phyloP scores from a whole-genome alignment of 2,329 filamentous ascomycete species.

The Aspergillus sp. region DNA sequence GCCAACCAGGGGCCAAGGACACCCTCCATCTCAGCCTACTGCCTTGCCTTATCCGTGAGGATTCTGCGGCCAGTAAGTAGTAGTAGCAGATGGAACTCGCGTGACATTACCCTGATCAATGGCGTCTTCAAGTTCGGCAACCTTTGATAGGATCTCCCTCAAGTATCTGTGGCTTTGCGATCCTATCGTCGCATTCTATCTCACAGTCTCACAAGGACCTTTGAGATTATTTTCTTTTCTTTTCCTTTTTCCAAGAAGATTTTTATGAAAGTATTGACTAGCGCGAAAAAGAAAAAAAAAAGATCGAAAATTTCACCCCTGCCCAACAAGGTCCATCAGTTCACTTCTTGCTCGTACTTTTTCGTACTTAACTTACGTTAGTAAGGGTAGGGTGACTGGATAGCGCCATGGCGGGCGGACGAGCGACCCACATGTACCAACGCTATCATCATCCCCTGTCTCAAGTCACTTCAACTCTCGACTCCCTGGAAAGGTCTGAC shows the following conservation, averaged over 20 bases:
- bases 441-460: conserved; percentile 7
- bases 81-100: background rate
- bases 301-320: background rate
- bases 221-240: too few species aligned
- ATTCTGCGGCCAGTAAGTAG: background rate
- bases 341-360: background rate
- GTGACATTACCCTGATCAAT: background rate
- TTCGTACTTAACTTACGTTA: conserved; percentile 5
- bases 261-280: background rate
- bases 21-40: conserved; percentile 12
- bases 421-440: background rate
- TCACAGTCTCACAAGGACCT: too few species aligned
- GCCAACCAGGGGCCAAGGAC: conserved; percentile 15
- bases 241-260: too few species aligned
- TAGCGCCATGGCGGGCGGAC: background rate
- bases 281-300: background rate
- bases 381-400: conserved; percentile 2
- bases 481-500: background rate
- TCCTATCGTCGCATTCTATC: background rate
- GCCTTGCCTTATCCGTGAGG: background rate
- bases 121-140: background rate
- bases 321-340: conserved; percentile 1
- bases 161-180: background rate
- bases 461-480: background rate
- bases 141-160: background rate